These are phyloP conservation scores for Penicillium concentricum DNA, from an alignment of 2,329 filamentous ascomycete genomes.

Conservation along the genomic window DNA sequence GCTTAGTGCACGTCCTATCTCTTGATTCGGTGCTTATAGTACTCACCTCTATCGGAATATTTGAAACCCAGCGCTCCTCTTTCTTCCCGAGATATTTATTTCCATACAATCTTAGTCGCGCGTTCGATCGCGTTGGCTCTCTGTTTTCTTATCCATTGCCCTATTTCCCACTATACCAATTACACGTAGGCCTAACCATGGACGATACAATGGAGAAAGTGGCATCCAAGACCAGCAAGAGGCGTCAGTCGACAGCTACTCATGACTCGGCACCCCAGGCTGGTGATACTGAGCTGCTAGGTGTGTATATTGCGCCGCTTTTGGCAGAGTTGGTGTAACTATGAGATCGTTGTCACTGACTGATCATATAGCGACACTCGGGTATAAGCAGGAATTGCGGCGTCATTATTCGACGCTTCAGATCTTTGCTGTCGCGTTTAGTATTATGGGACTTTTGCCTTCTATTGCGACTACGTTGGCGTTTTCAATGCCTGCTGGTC, in stretches of 20 bases:
- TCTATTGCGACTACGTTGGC: conserved; percentile 60
- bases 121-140: background rate
- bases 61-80: background rate
- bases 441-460: conserved; percentile 61
- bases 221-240: background rate
- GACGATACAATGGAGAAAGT: conserved; percentile 1
- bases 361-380: conserved; percentile 32
- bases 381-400: conserved; percentile 61
- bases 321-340: background rate
- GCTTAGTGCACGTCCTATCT: background rate
- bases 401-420: conserved; percentile 62
- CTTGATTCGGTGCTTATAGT: background rate
- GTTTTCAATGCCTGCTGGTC: conserved; percentile 60
- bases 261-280: conserved; percentile 9
- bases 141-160: background rate
- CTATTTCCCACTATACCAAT: background rate
- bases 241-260: background rate
- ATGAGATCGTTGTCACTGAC: background rate
- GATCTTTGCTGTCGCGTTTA: conserved; percentile 60
- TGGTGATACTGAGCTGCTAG: conserved; percentile 24
- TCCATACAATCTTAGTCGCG: background rate
- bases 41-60: background rate
- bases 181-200: background rate
- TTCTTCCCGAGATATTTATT: background rate
- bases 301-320: background rate